Base-by-base conservation (phyloP, 768 basidiomycete species). In the Exsudoporus frostii region DNA sequence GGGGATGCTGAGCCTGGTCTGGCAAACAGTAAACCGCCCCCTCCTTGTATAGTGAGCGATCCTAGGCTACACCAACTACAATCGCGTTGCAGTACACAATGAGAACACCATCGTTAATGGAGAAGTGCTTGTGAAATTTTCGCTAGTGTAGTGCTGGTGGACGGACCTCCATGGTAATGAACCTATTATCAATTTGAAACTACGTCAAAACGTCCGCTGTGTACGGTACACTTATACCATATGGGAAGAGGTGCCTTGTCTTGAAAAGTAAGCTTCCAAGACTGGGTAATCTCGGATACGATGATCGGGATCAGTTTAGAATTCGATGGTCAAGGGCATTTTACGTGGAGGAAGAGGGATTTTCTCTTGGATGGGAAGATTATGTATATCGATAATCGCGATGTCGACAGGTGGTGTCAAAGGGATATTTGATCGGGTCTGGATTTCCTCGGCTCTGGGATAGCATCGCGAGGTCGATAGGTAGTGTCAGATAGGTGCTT, bases 321-420 rank as follows among this genome's bases (percentile, higher is more conserved):
- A n/a, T 48, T 30, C 39, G 36, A 32, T 42, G 44, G 29, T 22
- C 43, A 8, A 48, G 11, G 34, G 10, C 9, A 24, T 50, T 59
- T 65, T 65, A 65, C 61, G 63, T 63, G 58, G 61, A 57, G 64
- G 30, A 40, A 9, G 22, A 45, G 38, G 13, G 55, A 56, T 59
- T 63, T 56, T 57, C 64, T 44, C 34, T 53, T 44, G 27, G 45
- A 42, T 51, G 42, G 50, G 55, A 58, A 38, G 46, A 55, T 50
- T 25, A 53, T 45, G 54, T 42, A 42, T 39, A 54, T 59, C 45
- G 57, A 59, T 65, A 53, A 59, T 62, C 57, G 59, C 48, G 44
- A 57, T 45, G 49, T 43, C 37, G 30, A 45, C 45, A 37, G 20
- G 44, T 50, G 41, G 19, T 27, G 33, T 38, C 51, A 22, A 17